Base-by-base conservation (phyloP, 2,329 filamentous ascomycete species). In the Aspergillus fischeri region DNA sequence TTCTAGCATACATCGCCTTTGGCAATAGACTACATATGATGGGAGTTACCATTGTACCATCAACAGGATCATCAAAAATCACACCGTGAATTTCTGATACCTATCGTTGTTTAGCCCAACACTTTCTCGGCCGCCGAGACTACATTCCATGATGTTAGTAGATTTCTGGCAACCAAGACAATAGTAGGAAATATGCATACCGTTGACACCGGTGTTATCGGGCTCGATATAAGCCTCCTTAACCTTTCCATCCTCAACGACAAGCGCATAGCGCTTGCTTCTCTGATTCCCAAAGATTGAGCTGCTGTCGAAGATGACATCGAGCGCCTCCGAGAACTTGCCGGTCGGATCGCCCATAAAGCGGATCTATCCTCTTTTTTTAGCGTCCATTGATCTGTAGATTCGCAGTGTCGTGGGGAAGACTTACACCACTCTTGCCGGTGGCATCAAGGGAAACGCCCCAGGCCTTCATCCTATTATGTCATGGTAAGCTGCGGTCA, bases 201-300 rank as follows among this genome's bases (percentile, higher is more conserved):
- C 88, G 63, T 88, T 81, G 51, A 92, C 83, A 35, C 91, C 91
- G 42, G 90, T 94, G 77, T 90, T 92, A 75, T 97, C 92, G 10
- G 91, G 88, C 81, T 97, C 93, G 53, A 96, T 85, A 67, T 91
- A 86, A 21, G 88, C 83, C 68, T 87, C 84, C 77, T 88, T 88
- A 66, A 97, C 89, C 77, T 91, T 91, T 64, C 93, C 92, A 67
- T 95, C 79, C 78, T 96, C 87, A 53, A 95, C 80, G 52, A 92
- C 83, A 54, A 96, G 80, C 21, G 90, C 91, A 70, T 96, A 97
- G 52, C 93, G 85, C 85, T 96, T 96, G 77, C 89, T 89, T 63
- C 93, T 86, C 66, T 84, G 79, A 66, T 88, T 87, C 47, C 93
- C 93, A 67, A 97, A 94, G 73, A 96, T 85, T 54, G 88, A 80